Conservation (phyloP, 2,329 filamentous ascomycete genomes). For the Epichloe coenophiala region DNA sequence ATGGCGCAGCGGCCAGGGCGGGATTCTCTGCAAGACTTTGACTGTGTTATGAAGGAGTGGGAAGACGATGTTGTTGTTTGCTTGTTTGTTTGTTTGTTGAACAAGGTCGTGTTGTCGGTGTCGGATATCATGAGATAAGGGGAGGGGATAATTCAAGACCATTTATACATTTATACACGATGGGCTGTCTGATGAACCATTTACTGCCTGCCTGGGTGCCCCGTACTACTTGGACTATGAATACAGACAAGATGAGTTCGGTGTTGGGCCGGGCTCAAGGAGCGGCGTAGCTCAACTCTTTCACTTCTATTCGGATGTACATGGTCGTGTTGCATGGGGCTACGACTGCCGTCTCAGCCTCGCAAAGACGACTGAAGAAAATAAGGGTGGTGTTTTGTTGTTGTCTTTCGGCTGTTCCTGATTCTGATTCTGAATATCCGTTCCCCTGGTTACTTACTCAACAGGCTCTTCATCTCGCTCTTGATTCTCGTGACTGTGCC, state of each 20-base stretch:
- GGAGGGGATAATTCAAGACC: not conserved
- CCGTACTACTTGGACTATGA: too few species aligned
- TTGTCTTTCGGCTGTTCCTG: not conserved
- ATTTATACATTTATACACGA: not conserved
- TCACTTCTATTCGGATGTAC: not conserved
- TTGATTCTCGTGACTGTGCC: slow-evolving; percentile 54
- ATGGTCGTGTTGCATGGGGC: not conserved
- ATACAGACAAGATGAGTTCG: too few species aligned
- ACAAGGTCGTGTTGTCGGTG: not conserved
- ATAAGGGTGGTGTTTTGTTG: not conserved
- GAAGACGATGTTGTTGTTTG: too few species aligned
- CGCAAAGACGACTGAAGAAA: not conserved
- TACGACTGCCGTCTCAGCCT: too few species aligned
- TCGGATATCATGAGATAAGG: not conserved
- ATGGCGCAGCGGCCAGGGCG: slow-evolving; percentile 15
- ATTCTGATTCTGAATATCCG: not conserved
- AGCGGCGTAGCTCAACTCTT: not conserved
- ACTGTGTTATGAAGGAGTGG: not conserved
- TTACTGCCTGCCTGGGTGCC: too few species aligned
- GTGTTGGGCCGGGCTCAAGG: not conserved
- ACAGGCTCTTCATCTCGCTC: slow-evolving; percentile 38
- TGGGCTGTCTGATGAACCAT: not conserved
- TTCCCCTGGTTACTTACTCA: not conserved
- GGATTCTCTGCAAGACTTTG: slow-evolving; percentile 11
- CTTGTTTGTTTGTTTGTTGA: not conserved